Conservation (phyloP, 2,329 filamentous ascomycete species). For the Clonostachys sp. region DNA sequence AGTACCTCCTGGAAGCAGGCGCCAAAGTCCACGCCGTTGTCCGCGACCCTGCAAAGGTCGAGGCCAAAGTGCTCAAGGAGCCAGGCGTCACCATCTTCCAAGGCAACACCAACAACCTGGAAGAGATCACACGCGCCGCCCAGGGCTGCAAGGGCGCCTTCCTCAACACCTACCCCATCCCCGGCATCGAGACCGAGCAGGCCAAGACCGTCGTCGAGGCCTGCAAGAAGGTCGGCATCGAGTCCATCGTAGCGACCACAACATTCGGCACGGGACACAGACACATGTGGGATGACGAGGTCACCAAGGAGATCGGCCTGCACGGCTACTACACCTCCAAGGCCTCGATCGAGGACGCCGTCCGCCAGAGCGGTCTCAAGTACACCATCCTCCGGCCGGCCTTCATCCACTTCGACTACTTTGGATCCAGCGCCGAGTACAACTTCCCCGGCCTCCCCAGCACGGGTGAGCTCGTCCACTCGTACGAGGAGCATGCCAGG, state of each 20-base stretch:
- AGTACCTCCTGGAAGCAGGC: slow-evolving; percentile 22
- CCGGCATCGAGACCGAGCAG: slow-evolving; percentile 18
- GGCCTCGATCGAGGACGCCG: slow-evolving; percentile 22
- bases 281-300: slow-evolving; percentile 13
- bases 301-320: slow-evolving; percentile 6
- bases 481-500: slow-evolving; percentile 8
- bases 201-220: slow-evolving; percentile 22
- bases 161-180: slow-evolving; percentile 14
- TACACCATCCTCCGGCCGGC: slow-evolving; percentile 26
- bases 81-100: slow-evolving; percentile 24
- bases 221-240: slow-evolving; percentile 20
- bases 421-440: slow-evolving; percentile 7
- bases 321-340: slow-evolving; percentile 28
- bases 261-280: slow-evolving; percentile 9
- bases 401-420: slow-evolving; percentile 18
- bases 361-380: slow-evolving; percentile 17
- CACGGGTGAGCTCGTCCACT: slow-evolving; percentile 17
- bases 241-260: slow-evolving; percentile 17
- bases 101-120: slow-evolving; percentile 23
- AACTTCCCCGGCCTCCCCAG: slow-evolving; percentile 21
- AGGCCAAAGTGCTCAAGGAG: slow-evolving; percentile 10
- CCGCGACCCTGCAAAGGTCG: slow-evolving; percentile 21
- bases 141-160: slow-evolving; percentile 24
- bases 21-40: slow-evolving; percentile 27
- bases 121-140: slow-evolving; percentile 20